Evolutionary conservation across 2,329 filamentous ascomycete genomes (phyloP), one percentile per base, ranked within the genome.

Genomic region (Sporothrix protearum): DNA sequence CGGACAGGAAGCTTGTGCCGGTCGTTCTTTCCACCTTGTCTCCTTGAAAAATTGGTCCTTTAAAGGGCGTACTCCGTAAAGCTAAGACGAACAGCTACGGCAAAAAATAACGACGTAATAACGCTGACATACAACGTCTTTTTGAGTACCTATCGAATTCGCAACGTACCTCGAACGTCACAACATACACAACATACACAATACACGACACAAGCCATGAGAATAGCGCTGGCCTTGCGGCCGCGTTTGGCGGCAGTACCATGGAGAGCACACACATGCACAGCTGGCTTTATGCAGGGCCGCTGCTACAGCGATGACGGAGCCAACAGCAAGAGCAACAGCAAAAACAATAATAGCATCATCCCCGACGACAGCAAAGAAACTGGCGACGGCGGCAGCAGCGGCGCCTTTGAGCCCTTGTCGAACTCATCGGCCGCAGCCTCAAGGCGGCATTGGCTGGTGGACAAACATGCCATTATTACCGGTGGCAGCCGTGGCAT

Each of bases 401-500:
- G 19, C n/a, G 12, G 36, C 12, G n/a, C 22, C 5, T 42, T 45
- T 22, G 59, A 64, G n/a, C n/a, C 59, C 19, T 7, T 45, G 36
- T 5, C 49, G 49, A 53, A 6, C 2, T 25, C 78, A 51, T 36
- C 22, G 8, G 22, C 22, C 25, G 7, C 19, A 16, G 42, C 10
- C 49, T 22, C 49, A 53, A 53, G 16, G 14, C 28, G 28, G 12
- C 10, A 33, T 28, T 64, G 59, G 59, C 79, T 88, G 71, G 76
- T 76, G 55, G 84, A 84, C 71, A 85, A 85, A 74, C 83, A 82
- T 72, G 86, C 83, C 78, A 82, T 92, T 77, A 83, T 94, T 68
- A 91, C 91, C 2, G 92, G 92, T 64, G 91, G 86, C 25, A 91
- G 89, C 57, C 88, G 90, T 25, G 88, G 89, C 69, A 93, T 94